Base-by-base conservation (phyloP, 305 asterid species). In the Fraxinus sp. region DNA sequence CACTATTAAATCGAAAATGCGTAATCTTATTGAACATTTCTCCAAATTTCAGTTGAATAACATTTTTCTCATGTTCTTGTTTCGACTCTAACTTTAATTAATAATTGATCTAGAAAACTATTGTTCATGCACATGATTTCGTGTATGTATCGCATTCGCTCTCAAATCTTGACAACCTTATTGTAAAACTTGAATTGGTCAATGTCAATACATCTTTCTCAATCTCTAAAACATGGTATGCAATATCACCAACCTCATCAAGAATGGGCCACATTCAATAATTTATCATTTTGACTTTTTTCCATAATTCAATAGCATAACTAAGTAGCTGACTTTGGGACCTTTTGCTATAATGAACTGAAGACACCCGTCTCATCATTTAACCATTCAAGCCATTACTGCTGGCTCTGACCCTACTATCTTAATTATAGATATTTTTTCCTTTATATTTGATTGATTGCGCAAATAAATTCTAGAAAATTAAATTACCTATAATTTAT, bases 291-390 rank as follows among this genome's bases (percentile, higher is more conserved):
- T 87, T 86, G 89, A 86, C 88, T 78, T 85, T 79, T 11, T 43
- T 68, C 79, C 71, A 41, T 46, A 83, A 84, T 84, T 87, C 79
- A 83, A 86, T 87, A 55, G 84, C 77, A 76, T 72, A 41, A 80
- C 84, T 80, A 82, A 85, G 85, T 84, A 79, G 89, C 87, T 83
- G 85, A 85, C 81, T 55, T 75, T 83, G 84, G 79, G 78, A 84
- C 87, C 79, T 85, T 74, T 52, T 16, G 84, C 39, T 70, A 46
- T 81, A 81, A 79, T 83, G 82, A 70, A 22, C 64, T 20, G 2
- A 78, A 77, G 57, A 83, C 87, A 85, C 87, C 41, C 77, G 88
- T 79, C 89, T 80, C 78, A 26, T 73, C 79, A n/a, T 77, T 36
- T 6, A 77, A 41, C 66, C 52, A 55, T 18, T 16, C 18, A 5